Evolutionary conservation across 2,329 filamentous ascomycete genomes (phyloP), one percentile per base, ranked within the genome.

Genomic region (Aspergillus fructus): DNA sequence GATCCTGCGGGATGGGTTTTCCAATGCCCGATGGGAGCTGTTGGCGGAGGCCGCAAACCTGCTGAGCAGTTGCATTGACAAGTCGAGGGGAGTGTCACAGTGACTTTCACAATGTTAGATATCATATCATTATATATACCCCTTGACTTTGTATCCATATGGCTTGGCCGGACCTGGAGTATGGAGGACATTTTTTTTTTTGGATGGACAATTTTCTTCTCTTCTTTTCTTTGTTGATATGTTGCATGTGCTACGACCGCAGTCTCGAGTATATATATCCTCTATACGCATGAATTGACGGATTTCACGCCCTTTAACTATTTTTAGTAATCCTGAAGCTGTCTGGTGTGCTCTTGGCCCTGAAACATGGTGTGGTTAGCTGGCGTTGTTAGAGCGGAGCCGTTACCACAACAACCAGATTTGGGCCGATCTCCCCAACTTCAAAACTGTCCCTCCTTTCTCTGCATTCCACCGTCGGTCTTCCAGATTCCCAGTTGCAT

Each of bases 11-110:
- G 89, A 91, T 56, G 89, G 89, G 41, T 97, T 97, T 71, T 81
- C 83, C 63, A 87, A 88, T 66, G 92, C 92, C 33, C 83, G 92
- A 49, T 97, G 93, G 93, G 93, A 97, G 78, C 77, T 97, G 54
- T 79, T 97, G 61, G 88, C 94, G 56, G 94, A 97, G 74, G 93
- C 91, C 37, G 89, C 89, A 33, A 88, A 85, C 21, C 77, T 96
- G 59, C 74, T 97, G 68, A 86, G 82, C 55, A 94, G 92, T 71
- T 96, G 93, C 72, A 90, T 96, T 62, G 80, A 85, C 60, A 82
- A 85, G 74, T 71, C 87, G 56, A 66, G 67, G 39, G 67, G 64
- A 7, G 60, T 40, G n/a, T 49, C 45, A 5, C 42, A 39, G 30
- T 56, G 45, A 48, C 4, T 9, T 37, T 19, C 19, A n/a, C 17